These are phyloP conservation scores for Turritis glabra DNA, from an alignment of 345 rosid species.

Conservation along the genomic window DNA sequence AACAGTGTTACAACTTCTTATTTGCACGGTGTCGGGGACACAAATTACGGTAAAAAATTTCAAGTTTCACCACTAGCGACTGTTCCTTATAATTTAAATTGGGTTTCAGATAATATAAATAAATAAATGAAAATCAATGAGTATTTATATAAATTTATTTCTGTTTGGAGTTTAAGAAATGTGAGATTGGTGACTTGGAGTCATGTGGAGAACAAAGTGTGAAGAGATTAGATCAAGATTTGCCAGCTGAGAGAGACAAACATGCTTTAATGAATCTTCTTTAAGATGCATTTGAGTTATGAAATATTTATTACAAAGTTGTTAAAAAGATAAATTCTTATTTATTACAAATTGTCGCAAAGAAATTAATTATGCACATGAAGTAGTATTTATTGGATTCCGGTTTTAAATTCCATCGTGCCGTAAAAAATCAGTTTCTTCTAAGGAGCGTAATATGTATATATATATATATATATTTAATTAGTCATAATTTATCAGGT, in stretches of 20 bases:
- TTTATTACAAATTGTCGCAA: conserved; percentile 10
- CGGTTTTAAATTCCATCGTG: conserved; percentile 26
- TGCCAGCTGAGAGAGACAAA: conserved; percentile 36
- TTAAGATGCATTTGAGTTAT: conserved; percentile 22
- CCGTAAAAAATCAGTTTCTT: conserved; percentile 35
- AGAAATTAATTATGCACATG: conserved; percentile 31
- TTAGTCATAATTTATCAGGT: too few relatives aligned
- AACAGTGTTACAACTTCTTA: conserved; percentile 35
- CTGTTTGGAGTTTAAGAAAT: background rate
- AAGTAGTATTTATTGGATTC: conserved; percentile 28
- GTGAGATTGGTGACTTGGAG: conserved; percentile 7
- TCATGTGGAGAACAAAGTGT: conserved; percentile 25
- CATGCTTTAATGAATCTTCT: conserved; percentile 35
- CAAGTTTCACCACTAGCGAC: conserved; percentile 24
- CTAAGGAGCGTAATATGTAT: background rate
- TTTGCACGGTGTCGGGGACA: conserved; percentile 47
- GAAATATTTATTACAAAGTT: background rate
- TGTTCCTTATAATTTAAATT: background rate
- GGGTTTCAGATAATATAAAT: background rate
- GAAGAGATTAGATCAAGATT: conserved; percentile 22
- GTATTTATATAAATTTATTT: background rate
- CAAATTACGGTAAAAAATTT: conserved; percentile 36
- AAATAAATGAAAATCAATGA: background rate
- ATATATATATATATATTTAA: too few relatives aligned
- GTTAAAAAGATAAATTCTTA: background rate